phyloP scores from a whole-genome alignment of 2,329 filamentous ascomycete species.

The Verruconis gallopava region DNA sequence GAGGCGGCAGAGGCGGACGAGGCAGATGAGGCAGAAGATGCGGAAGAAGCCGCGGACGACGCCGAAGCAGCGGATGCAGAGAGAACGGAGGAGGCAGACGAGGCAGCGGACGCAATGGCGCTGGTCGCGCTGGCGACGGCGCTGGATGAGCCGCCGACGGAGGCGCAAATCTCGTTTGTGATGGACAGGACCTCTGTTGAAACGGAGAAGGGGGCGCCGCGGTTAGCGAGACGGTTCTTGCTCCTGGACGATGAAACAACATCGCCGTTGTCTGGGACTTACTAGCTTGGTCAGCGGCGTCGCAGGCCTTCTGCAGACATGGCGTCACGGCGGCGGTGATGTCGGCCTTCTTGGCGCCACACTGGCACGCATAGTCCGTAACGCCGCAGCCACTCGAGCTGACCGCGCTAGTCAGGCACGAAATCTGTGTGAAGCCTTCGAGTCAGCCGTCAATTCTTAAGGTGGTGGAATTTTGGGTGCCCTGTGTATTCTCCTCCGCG shows the following conservation, averaged over 20 bases:
- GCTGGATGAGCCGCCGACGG: slow-evolving; percentile 6
- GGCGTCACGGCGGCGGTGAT: slow-evolving; percentile 27
- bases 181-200: slow-evolving; percentile 11
- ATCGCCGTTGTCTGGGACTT: slow-evolving; percentile 19
- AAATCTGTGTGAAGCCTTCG: slow-evolving; percentile 24
- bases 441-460: too few species aligned
- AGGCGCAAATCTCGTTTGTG: slow-evolving; percentile 18
- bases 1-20: too few species aligned
- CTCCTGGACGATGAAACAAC: slow-evolving; percentile 1
- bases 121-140: neutral
- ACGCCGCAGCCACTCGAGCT: slow-evolving; percentile 33
- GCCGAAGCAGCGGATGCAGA: too few species aligned
- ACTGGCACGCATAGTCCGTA: slow-evolving; percentile 39
- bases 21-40: too few species aligned
- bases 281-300: slow-evolving; percentile 25
- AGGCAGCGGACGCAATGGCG: slow-evolving; percentile 14
- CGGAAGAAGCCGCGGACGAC: too few species aligned
- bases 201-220: too few species aligned
- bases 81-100: slow-evolving; percentile 11
- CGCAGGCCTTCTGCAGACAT: slow-evolving; percentile 28
- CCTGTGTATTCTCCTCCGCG: too few species aligned
- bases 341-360: slow-evolving; percentile 28
- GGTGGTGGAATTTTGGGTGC: too few species aligned
- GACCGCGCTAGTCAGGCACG: slow-evolving; percentile 37
- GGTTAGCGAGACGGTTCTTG: neutral